Evolutionary conservation across 2,329 filamentous ascomycete genomes (phyloP).

Genomic region (Neofusicoccum ribis): DNA sequence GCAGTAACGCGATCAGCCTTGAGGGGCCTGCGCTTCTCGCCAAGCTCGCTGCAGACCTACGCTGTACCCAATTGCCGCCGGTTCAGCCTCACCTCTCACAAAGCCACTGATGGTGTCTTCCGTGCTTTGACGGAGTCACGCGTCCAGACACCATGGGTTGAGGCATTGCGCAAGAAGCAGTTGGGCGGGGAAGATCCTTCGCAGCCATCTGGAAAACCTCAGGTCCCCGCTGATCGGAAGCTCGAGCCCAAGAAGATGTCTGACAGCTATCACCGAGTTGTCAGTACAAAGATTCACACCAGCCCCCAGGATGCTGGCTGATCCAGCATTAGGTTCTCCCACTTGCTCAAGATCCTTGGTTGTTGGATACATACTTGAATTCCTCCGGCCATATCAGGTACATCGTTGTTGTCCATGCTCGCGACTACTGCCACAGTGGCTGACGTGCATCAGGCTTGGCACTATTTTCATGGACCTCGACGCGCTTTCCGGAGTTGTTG

Average conservation of each 20-base stretch:
- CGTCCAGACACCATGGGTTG: conserved; percentile 68
- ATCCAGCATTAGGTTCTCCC: conserved; percentile 58
- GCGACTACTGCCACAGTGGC: not conserved
- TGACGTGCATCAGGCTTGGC: conserved; percentile 53
- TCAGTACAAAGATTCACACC: conserved; percentile 40
- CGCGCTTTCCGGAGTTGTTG: conserved; percentile 73
- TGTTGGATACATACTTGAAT: conserved; percentile 77
- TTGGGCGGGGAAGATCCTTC: conserved; percentile 33
- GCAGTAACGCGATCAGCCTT: not conserved
- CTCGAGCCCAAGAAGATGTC: conserved; percentile 68
- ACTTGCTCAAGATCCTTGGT: conserved; percentile 71
- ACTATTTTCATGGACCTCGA: conserved; percentile 80
- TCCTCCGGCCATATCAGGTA: conserved; percentile 65
- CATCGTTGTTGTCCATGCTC: not conserved
- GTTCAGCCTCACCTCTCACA: conserved; percentile 18
- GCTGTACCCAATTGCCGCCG: not conserved
- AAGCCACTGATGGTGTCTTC: conserved; percentile 60
- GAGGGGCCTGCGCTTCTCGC: not conserved
- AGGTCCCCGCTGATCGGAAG: conserved; percentile 52
- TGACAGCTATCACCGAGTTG: conserved; percentile 68
- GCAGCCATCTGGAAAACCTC: conserved; percentile 33
- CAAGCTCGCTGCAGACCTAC: not conserved
- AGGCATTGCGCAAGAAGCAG: conserved; percentile 60
- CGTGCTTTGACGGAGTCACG: conserved; percentile 59
- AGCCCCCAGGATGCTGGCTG: conserved; percentile 23